Conservation (phyloP, 257 asterid species). For the Voacanga thouarsii region DNA sequence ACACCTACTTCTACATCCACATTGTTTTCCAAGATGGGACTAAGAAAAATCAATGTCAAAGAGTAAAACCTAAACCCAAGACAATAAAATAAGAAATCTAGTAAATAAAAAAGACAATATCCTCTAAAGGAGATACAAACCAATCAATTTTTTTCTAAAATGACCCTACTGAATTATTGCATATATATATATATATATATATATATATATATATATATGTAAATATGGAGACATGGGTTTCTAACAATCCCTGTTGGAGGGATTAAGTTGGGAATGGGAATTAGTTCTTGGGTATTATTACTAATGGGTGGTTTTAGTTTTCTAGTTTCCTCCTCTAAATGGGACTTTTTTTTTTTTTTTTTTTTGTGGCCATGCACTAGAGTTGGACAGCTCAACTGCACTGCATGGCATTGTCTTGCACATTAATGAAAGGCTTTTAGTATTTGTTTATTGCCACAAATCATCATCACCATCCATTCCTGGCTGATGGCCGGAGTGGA, state of each 20-base stretch:
- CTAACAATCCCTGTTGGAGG: neutral
- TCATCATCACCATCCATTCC: neutral
- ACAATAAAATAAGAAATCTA: neutral
- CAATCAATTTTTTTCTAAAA: neutral
- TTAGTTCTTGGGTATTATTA: neutral
- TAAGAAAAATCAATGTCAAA: neutral
- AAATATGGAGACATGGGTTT: neutral
- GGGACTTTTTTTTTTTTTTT: neutral
- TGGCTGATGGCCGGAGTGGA: neutral
- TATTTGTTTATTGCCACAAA: neutral
- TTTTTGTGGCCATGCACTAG: neutral
- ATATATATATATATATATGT: no score
- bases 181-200: no score
- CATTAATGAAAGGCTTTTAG: neutral
- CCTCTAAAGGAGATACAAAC: neutral
- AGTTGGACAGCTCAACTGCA: constrained; percentile 10
- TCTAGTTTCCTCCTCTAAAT: neutral
- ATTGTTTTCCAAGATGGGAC: neutral
- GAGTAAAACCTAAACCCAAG: constrained; percentile 4
- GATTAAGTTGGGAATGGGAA: neutral
- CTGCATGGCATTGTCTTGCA: constrained; percentile 3
- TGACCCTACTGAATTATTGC: neutral
- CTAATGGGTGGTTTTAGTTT: neutral
- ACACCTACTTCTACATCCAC: neutral
- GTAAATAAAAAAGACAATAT: neutral